phyloP scores from a whole-genome alignment of 1,284 basidiomycete genomes.

The Rhodotorula sp. region DNA sequence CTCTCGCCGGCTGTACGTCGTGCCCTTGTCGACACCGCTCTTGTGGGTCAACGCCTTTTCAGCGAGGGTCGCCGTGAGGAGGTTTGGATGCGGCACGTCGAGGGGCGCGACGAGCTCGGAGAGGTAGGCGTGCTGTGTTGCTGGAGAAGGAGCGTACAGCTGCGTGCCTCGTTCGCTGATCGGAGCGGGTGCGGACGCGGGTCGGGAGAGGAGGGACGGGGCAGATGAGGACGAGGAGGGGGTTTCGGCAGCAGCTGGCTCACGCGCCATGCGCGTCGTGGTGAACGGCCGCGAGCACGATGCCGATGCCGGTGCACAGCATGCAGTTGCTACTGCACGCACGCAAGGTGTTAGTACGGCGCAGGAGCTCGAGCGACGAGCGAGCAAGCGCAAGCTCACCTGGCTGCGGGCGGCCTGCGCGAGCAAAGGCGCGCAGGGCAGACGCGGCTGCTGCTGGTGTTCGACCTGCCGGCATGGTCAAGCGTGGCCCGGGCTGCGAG shows the following conservation, averaged over 20 bases:
- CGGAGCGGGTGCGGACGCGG: not conserved
- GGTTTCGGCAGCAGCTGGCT: no score
- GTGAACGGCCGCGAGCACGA: not conserved
- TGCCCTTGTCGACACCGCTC: slow-evolving; percentile 32
- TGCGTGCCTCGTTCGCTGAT: not conserved
- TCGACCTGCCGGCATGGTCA: slow-evolving; percentile 10
- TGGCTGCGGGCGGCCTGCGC: slow-evolving; percentile 1
- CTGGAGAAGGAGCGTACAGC: slow-evolving; percentile 17
- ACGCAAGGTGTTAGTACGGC: no score
- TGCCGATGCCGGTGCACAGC: no score
- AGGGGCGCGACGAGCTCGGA: slow-evolving; percentile 9
- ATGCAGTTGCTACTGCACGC: not conserved
- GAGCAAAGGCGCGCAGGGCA: slow-evolving; percentile 1
- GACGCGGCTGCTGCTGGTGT: not conserved
- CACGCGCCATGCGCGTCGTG: not conserved
- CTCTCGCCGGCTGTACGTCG: not conserved
- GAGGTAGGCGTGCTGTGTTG: slow-evolving; percentile 6
- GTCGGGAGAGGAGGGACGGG: not conserved
- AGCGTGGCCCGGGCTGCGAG: not conserved
- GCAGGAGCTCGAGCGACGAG: not conserved
- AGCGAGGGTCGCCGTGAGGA: slow-evolving; percentile 11
- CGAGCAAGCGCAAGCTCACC: slow-evolving; percentile 1
- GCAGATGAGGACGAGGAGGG: not conserved
- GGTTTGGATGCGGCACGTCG: slow-evolving; percentile 5
- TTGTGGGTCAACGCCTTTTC: slow-evolving; percentile 32